Base-by-base conservation (phyloP, 2,329 filamentous ascomycete species). In the Cyphellophora attinorum region DNA sequence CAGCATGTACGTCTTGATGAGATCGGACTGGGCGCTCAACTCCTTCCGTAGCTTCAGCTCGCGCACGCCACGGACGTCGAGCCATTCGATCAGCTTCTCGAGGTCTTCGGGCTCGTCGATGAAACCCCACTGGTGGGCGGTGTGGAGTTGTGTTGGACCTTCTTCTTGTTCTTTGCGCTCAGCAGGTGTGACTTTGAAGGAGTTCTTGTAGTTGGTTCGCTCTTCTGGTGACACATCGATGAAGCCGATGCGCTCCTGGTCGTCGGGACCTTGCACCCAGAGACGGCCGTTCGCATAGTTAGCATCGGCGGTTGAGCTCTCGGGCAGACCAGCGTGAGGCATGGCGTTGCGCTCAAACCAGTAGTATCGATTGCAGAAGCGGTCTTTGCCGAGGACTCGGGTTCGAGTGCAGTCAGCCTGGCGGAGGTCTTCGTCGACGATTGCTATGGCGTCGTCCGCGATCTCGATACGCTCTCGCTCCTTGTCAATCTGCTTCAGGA, bases 281-380 rank as follows among this genome's bases (percentile, higher is more conserved):
- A 98, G 72, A 39, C 89, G 84, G 6, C 85, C 91, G 55, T 96
- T 98, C 27, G 89, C 88, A 54, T 96, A 98, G 6, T 75, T 79
- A 14, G 89, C 86, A 29, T 78, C 70, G 1, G 85, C 82, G 2
- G 89, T 96, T 11, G 88, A 95, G 57, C 85, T 93, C 45, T 74
- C 76, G 0, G 88, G 88, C 36, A 95, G 69, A 4, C 91, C 91
- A 19, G 73, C 85, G 51, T 89, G 94, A 0, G 91, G 91, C 88
- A 96, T 96, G 15, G 88, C 91, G 52, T 96, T 98, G 43, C 89
- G 81, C 61, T 98, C 91, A 57, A 96, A 95, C 89, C 91, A 98
- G 67, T 93, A 96, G 60, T 96, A 98, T 35, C 89, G 77, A 59
- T 98, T 96, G 78, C 89, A 94, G 67, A 94, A 98, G 29, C 91